A percentile compares a stretch with the other conserved stretches of the same genome.
Conservation (phyloP, 73 alveolate genomes). For the Paramecium biaurelia region DNA sequence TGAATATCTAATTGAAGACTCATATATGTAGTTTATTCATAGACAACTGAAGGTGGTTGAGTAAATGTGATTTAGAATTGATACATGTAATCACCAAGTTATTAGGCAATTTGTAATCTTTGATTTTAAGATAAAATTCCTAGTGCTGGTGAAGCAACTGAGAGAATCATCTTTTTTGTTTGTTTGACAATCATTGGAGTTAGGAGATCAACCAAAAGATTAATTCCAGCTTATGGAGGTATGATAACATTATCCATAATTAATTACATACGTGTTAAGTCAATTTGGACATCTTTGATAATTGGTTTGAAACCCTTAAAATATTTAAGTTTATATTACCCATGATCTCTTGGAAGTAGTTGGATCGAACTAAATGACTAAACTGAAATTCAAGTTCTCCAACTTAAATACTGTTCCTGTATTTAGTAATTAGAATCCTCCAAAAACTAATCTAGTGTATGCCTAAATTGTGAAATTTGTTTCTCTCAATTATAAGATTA, state of each 20-base stretch:
- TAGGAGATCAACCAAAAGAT: neutral
- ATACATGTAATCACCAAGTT: neutral
- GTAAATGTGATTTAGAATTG: neutral
- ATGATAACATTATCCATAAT: neutral
- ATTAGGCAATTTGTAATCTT: neutral
- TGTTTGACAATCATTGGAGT: neutral
- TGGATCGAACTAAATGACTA: neutral
- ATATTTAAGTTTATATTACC: neutral
- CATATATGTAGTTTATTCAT: neutral
- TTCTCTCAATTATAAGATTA: neutral
- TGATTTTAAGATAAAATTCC: neutral
- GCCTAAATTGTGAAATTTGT: neutral
- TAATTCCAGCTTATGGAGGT: neutral
- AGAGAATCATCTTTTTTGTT: neutral
- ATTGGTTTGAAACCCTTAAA: constrained; percentile 26
- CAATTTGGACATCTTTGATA: neutral
- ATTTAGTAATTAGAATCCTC: neutral
- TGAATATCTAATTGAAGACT: neutral
- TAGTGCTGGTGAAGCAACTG: constrained; percentile 10
- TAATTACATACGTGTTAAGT: neutral
- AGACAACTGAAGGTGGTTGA: neutral
- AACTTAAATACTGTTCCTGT: neutral
- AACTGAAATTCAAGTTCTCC: neutral
- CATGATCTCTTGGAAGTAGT: constrained; percentile 16
- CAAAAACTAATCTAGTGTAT: neutral